Evolutionary conservation across 1,284 basidiomycete genomes (phyloP), one percentile per base, ranked within the genome.

Genomic region (Malassezia japonica): DNA sequence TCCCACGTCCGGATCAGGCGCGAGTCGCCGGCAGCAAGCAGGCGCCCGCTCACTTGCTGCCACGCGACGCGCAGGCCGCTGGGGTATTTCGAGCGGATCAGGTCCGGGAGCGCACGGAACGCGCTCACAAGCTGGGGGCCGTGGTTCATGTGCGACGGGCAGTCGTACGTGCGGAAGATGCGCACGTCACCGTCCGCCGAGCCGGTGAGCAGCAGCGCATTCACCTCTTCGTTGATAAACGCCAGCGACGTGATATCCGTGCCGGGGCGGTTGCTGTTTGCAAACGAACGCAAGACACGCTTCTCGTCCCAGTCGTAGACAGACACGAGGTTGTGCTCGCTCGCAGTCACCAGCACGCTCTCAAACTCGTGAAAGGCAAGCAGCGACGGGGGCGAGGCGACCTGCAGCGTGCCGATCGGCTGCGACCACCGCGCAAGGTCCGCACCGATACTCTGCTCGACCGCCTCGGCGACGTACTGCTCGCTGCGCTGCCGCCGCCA

Each of bases 401-500:
- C 80, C 61, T 83, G 81, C 31, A 95, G 74, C 44, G 81, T 85
- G 0, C 83, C 82, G 9, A 89, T 82, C 4, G 85, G 80, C 55
- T 82, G 79, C 64, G 88, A 84, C 91, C 91, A 96, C 38, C 38
- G 37, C 7, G 23, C 18, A 24, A 38, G 29, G 36, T 7, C 23
- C 44, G 28, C 28, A 21, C 48, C 28, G 27, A 81, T 82, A 62
- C 89, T 84, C 38, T 79, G 74, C 50, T 79, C 77, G 45, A 66
- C 64, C 1, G 84, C 85, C 67, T 88, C 84, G n/a, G 79, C 72
- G 20, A 81, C 77, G 46, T 91, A 80, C 46, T 82, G 79, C 64
- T 94, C 90, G 67, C 95, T 95, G 48, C 90, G 82, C 60, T 86
- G 80, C 65, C 92, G 85, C 60, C 91, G 79, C 92, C 92, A 98